These are phyloP conservation scores for Suillus occidentalis DNA, from an alignment of 768 basidiomycete genomes.

Conservation along the genomic window DNA sequence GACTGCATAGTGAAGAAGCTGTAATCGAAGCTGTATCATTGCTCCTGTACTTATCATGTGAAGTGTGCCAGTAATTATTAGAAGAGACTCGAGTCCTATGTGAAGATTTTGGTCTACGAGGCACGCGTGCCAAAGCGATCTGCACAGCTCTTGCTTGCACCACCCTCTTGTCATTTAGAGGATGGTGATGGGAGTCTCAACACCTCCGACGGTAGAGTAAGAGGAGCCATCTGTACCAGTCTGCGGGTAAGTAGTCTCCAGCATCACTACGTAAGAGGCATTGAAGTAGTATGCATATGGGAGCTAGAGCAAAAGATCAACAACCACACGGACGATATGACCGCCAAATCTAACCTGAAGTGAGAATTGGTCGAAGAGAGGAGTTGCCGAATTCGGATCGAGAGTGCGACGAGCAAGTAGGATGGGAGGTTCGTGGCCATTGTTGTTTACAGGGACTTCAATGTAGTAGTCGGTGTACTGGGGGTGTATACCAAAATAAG, in stretches of 20 bases:
- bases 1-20: not conserved
- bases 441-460: conserved; percentile 33
- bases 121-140: not conserved
- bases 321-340: not conserved
- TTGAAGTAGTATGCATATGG: conserved; percentile 25
- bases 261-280: conserved; percentile 22
- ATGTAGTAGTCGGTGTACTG: conserved; percentile 34
- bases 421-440: conserved; percentile 30
- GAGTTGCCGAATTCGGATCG: not conserved
- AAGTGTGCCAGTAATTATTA: not conserved
- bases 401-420: conserved; percentile 25
- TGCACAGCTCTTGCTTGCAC: not conserved
- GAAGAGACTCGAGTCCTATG: not conserved
- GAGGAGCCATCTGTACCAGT: conserved; percentile 20
- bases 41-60: not conserved
- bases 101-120: not conserved
- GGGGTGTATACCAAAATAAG: conserved; percentile 20
- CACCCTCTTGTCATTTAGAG: not conserved
- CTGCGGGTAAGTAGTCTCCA: conserved; percentile 25
- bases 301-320: conserved; percentile 21
- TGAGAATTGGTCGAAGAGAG: conserved; percentile 17
- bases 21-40: not conserved
- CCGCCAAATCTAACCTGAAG: conserved; percentile 15
- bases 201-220: conserved; percentile 25
- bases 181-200: conserved; percentile 14